Evolutionary conservation across 2,329 filamentous ascomycete species (phyloP), one percentile per base, ranked within the genome.

Genomic region (Myriosclerotinia curreyana): DNA sequence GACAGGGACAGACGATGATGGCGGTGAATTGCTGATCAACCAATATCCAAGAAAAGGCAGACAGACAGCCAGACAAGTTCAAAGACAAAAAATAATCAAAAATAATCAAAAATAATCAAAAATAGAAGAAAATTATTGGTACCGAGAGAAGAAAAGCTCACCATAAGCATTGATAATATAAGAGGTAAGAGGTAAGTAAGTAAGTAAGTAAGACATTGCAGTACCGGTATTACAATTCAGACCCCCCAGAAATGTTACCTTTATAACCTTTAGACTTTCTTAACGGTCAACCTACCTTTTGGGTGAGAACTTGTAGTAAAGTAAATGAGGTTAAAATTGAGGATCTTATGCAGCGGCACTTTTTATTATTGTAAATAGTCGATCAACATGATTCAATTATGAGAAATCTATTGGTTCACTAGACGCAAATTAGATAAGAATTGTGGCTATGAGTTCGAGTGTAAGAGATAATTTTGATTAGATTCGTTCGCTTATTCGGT

Each of bases 11-110:
- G 25, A 38, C 9, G 42, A 48, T 58, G 42, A 58, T 58, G 42
- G 55, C 55, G 55, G 55, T 58, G 55, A 58, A 58, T 36, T 58
- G 55, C 14, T 36, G 44, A 58, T 58, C 20, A 48, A 58, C 44
- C 55, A 56, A 40, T 38, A 38, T 7, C 38, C 38, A 34, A 53
- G 34, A 17, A 15, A 38, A 22, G 17, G 22, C 25, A 34, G 25
- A 22, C 25, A 48, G 40, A 48, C 42, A 58, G 9, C 20, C 17
- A 51, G n/a, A n/a, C n/a, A n/a, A n/a, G n/a, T n/a, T n/a, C n/a
- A 46, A 31, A 46, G 40, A 34, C 20, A 34, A n/a, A 9, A 31
- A 46, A 11, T 58, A 34, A 58, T 58, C n/a, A 58, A 48, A 48
- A 22, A 11, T n/a, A n/a, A n/a, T n/a, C n/a, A n/a, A n/a, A n/a